phyloP scores from a whole-genome alignment of 2,329 filamentous ascomycete genomes.

The Nigrospora sphaerica region DNA sequence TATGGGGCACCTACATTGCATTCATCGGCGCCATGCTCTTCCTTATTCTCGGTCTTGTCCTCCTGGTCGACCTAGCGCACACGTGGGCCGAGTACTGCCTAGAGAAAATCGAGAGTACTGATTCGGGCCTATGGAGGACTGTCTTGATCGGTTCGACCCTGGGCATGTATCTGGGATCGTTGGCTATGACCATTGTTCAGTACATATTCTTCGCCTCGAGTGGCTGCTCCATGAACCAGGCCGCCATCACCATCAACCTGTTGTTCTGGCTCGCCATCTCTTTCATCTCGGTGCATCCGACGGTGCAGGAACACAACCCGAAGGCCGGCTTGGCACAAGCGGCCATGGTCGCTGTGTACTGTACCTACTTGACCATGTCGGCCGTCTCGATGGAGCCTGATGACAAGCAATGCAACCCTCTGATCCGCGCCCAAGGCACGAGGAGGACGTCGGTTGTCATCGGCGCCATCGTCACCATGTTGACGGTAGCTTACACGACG shows the following conservation, averaged over 20 bases:
- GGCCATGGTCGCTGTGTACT: conserved; percentile 95
- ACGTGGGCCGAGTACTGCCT: conserved; percentile 97
- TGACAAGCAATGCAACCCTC: conserved; percentile 85
- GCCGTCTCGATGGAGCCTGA: conserved; percentile 98
- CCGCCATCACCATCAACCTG: conserved; percentile 90
- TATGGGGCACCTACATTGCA: conserved; percentile 93
- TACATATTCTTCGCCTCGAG: conserved; percentile 88
- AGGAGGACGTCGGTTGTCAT: conserved; percentile 86
- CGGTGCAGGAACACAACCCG: conserved; percentile 84
- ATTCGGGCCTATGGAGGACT: conserved; percentile 77
- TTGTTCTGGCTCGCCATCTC: conserved; percentile 76
- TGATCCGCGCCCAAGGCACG: conserved; percentile 78
- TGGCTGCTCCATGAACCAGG: conserved; percentile 91
- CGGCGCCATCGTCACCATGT: conserved; percentile 90
- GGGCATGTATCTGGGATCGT: conserved; percentile 83
- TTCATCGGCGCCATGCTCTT: conserved; percentile 87
- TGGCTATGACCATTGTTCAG: conserved; percentile 94
- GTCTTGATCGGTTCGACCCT: conserved; percentile 88
- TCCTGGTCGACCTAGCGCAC: conserved; percentile 91
- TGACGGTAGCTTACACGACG: conserved; percentile 95
- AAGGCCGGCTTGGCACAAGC: conserved; percentile 95
- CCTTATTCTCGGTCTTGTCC: conserved; percentile 82
- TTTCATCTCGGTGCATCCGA: conserved; percentile 79
- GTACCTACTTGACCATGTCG: conserved; percentile 96
- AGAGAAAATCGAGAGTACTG: conserved; percentile 82